Evolutionary conservation across 768 basidiomycete genomes (phyloP).

Genomic region (Collybia sordida): DNA sequence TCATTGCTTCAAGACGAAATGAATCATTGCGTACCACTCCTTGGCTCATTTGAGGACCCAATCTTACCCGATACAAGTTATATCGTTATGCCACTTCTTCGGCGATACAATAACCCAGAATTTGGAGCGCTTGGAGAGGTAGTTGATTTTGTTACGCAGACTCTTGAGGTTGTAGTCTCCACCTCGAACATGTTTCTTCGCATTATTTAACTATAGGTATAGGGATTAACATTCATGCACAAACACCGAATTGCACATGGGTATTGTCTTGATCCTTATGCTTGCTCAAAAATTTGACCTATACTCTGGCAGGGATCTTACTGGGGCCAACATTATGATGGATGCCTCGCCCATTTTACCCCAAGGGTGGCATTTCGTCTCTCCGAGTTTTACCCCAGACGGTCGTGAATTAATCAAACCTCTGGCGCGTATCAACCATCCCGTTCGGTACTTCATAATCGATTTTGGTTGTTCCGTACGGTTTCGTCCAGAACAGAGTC

Average conservation of each 20-base stretch:
- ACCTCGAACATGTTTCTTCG: background rate
- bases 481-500: conserved; percentile 15
- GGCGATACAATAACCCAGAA: conserved; percentile 33
- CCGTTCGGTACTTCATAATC: conserved; percentile 38
- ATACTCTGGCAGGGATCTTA: conserved; percentile 23
- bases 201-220: background rate
- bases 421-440: conserved; percentile 28
- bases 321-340: conserved; percentile 36
- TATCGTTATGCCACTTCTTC: conserved; percentile 35
- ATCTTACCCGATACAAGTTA: conserved; percentile 10
- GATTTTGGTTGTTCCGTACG: conserved; percentile 29
- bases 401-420: conserved; percentile 24
- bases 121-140: conserved; percentile 25
- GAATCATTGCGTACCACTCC: conserved; percentile 13
- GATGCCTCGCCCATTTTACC: conserved; percentile 30
- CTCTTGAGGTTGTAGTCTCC: conserved; percentile 8
- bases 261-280: conserved; percentile 6
- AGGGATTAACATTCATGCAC: conserved; percentile 32
- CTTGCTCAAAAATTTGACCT: background rate
- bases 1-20: conserved; percentile 3
- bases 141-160: conserved; percentile 30
- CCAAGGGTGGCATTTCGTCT: conserved; percentile 33
- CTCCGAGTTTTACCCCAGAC: conserved; percentile 27
- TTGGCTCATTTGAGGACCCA: conserved; percentile 19
- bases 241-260: conserved; percentile 29